These are phyloP conservation scores for Marasmius tenuissimus DNA, from an alignment of 1,284 basidiomycete species.

Conservation along the genomic window DNA sequence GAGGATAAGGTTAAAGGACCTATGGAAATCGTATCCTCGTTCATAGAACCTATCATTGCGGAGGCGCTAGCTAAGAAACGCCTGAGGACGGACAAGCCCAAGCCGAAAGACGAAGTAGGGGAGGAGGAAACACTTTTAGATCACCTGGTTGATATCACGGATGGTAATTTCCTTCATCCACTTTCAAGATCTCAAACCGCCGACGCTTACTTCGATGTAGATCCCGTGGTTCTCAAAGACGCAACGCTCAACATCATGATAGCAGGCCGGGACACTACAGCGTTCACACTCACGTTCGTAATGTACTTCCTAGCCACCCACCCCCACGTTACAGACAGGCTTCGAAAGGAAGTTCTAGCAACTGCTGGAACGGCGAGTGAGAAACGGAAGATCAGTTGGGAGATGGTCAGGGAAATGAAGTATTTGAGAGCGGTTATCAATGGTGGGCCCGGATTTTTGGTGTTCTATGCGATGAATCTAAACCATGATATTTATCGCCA, in stretches of 20 bases:
- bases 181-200: not conserved
- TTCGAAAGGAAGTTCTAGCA: slow-evolving; percentile 48
- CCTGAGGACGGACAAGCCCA: slow-evolving; percentile 6
- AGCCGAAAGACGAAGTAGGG: slow-evolving; percentile 11
- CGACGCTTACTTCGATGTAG: slow-evolving; percentile 28
- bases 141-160: slow-evolving; percentile 29
- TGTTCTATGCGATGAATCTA: not conserved
- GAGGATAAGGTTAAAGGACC: slow-evolving; percentile 28
- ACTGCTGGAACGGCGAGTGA: slow-evolving; percentile 27
- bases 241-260: slow-evolving; percentile 44
- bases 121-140: slow-evolving; percentile 29
- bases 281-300: slow-evolving; percentile 49
- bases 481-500: not conserved
- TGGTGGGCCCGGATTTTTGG: slow-evolving; percentile 23
- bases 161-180: slow-evolving; percentile 18
- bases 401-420: slow-evolving; percentile 43
- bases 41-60: slow-evolving; percentile 37
- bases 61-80: slow-evolving; percentile 27
- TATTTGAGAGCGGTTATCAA: slow-evolving; percentile 46
- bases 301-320: slow-evolving; percentile 52
- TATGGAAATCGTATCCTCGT: slow-evolving; percentile 39
- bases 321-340: slow-evolving; percentile 38
- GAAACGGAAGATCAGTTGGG: slow-evolving; percentile 32
- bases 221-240: slow-evolving; percentile 27
- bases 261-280: slow-evolving; percentile 48